Evolutionary conservation across 495 filamentous ascomycete genomes (phyloP), one percentile per base, ranked within the genome.

Genomic region (Saxophila tyrrhenica): DNA sequence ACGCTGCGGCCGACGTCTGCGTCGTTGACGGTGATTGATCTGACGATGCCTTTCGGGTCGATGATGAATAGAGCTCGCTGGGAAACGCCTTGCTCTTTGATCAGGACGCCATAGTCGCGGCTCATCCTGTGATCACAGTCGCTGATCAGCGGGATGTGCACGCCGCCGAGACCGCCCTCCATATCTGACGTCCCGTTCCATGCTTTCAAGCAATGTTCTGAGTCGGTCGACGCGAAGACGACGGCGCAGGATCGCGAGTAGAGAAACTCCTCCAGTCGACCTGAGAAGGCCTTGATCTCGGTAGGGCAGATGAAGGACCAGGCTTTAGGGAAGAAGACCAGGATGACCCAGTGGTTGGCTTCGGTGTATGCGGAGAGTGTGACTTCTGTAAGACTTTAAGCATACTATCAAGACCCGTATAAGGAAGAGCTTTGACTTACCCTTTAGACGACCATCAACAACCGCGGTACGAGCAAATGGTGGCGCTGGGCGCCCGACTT

Each of bases 11-110:
- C 77, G 51, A 80, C 78, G 38, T 76, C 74, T 9, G 77, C 67
- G 57, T 81, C 78, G 67, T 80, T 79, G 67, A 80, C 70, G 52
- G 78, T 79, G 58, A 79, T 78, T 73, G 70, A 73, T 39, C 78
- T 64, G 5, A 80, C 62, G 5, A 73, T 63, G 25, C 75, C 75
- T 62, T 74, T 72, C 22, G 78, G 77, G 60, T 81, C 78, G 60
- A 80, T 80, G 58, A 81, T 68, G 67, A 81, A 81, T 25, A 79
- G 67, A n/a, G 76, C 78, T 13, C 78, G 66, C 29, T 79, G 72
- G 42, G 78, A 74, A 52, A 80, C 68, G 25, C 78, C 78, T 54
- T 75, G 71, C 13, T 77, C 75, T 61, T 79, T 77, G 39, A 78
- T 69, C 54, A 81, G 64, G n/a, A 80, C 76, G 45, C 75, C 77